Evolutionary conservation across 345 rosid genomes (phyloP).

Genomic region (Gossypium sturtianum): DNA sequence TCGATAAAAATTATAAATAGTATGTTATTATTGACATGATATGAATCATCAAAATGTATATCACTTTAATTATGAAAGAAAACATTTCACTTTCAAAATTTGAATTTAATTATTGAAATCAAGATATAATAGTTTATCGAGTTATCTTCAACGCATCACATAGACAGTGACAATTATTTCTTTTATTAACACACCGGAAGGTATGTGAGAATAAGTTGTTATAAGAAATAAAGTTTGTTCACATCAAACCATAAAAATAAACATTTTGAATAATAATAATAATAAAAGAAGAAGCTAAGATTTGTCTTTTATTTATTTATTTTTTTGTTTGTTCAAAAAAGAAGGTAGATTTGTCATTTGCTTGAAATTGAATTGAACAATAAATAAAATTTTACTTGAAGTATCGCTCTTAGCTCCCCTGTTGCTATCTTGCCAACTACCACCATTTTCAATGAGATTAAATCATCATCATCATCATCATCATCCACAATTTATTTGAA

Average conservation of each 20-base stretch:
- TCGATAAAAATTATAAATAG: too few relatives aligned
- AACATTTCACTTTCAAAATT: too few relatives aligned
- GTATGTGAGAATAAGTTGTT: too few relatives aligned
- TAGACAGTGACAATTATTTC: neutral
- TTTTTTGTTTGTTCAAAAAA: too few relatives aligned
- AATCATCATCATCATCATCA: neutral
- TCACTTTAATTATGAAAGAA: too few relatives aligned
- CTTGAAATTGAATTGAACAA: neutral
- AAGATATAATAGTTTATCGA: neutral
- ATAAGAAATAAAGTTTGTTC: neutral
- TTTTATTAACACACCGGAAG: neutral
- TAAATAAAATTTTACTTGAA: neutral
- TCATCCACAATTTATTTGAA: neutral
- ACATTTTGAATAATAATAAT: neutral
- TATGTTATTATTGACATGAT: too few relatives aligned
- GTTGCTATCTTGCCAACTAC: slow-evolving; percentile 15
- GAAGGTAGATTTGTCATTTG: slow-evolving; percentile 1
- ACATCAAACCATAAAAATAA: neutral
- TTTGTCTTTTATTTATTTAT: neutral
- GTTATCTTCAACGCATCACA: neutral
- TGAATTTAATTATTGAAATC: neutral
- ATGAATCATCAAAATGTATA: too few relatives aligned
- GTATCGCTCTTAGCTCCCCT: neutral
- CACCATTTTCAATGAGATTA: neutral
- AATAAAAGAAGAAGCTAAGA: neutral